Evolutionary conservation across 345 rosid species (phyloP).

Genomic region (Linum lewisii): DNA sequence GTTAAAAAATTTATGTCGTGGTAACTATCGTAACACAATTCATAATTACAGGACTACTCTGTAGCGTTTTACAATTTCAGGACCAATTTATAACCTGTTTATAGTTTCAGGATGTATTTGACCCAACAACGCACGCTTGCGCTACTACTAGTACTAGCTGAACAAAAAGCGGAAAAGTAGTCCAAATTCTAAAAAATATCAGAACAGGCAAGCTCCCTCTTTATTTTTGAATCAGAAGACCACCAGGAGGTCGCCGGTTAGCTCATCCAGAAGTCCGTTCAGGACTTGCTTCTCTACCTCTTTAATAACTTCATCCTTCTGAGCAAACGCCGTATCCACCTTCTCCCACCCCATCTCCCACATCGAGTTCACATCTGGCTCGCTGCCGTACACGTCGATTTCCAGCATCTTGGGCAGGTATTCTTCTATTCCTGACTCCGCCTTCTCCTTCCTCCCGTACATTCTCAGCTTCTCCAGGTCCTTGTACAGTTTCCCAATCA

Average conservation of each 20-base stretch:
- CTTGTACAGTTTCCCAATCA: slow-evolving; percentile 45
- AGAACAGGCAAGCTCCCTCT: too few species aligned
- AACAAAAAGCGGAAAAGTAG: too few species aligned
- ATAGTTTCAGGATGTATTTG: too few species aligned
- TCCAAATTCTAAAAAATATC: too few species aligned
- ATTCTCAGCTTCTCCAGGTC: slow-evolving; percentile 46
- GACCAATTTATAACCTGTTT: too few species aligned
- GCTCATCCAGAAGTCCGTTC: slow-evolving; percentile 54
- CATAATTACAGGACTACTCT: too few species aligned
- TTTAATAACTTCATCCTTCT: slow-evolving; percentile 59
- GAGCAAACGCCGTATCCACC: slow-evolving; percentile 32
- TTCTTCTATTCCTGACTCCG: slow-evolving; percentile 36
- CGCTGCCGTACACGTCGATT: slow-evolving; percentile 39
- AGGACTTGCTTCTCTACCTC: slow-evolving; percentile 66
- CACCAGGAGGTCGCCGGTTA: slow-evolving; percentile 39
- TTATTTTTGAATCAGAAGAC: slow-evolving; percentile 6
- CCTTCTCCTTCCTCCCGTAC: slow-evolving; percentile 37
- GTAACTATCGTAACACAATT: too few species aligned
- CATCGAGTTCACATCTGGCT: slow-evolving; percentile 65
- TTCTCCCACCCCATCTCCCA: slow-evolving; percentile 83
- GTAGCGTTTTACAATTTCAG: too few species aligned
- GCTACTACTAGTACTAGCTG: too few species aligned
- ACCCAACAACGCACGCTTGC: too few species aligned
- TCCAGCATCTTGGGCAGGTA: slow-evolving; percentile 58
- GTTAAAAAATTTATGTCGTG: too few species aligned